These are phyloP conservation scores for Solanum ahanhuiri DNA, from an alignment of 257 asterid species.

Conservation along the genomic window DNA sequence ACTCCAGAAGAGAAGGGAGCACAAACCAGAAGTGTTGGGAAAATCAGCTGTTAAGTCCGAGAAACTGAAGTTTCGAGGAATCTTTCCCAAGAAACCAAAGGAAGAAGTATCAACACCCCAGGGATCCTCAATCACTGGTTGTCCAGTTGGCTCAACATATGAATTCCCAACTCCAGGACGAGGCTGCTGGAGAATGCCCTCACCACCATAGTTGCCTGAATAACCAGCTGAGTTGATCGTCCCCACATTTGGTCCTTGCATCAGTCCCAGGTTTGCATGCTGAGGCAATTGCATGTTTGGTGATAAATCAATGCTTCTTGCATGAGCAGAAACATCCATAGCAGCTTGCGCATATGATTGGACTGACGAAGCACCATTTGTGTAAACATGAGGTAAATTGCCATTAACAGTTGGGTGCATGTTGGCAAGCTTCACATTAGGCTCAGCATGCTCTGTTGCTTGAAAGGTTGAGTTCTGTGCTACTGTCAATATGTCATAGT, in stretches of 20 bases:
- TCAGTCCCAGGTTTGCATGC: constrained; percentile 39
- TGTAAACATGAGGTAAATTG: constrained; percentile 29
- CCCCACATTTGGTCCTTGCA: constrained; percentile 49
- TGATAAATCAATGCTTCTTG: constrained; percentile 29
- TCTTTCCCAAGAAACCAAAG: constrained; percentile 69
- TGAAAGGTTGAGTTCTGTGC: constrained; percentile 29
- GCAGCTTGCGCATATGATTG: constrained; percentile 44
- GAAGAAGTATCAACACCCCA: constrained; percentile 39
- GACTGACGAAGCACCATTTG: constrained; percentile 32
- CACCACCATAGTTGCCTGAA: constrained; percentile 43
- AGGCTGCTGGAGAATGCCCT: constrained; percentile 37
- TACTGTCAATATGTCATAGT: constrained; percentile 18
- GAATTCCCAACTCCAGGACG: constrained; percentile 43
- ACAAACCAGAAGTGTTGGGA: constrained; percentile 57
- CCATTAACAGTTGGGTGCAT: constrained; percentile 24
- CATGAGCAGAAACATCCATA: constrained; percentile 28
- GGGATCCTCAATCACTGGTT: constrained; percentile 29
- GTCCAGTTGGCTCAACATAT: constrained; percentile 40
- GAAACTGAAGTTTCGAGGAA: constrained; percentile 82
- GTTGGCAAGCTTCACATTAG: constrained; percentile 36
- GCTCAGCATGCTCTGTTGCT: constrained; percentile 32
- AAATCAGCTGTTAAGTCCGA: constrained; percentile 82
- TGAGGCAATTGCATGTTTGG: constrained; percentile 36
- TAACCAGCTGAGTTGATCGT: constrained; percentile 36
- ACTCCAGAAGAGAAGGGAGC: not conserved